Evolutionary conservation across 495 filamentous ascomycete genomes (phyloP).

Genomic region (Cenococcum geophilum): DNA sequence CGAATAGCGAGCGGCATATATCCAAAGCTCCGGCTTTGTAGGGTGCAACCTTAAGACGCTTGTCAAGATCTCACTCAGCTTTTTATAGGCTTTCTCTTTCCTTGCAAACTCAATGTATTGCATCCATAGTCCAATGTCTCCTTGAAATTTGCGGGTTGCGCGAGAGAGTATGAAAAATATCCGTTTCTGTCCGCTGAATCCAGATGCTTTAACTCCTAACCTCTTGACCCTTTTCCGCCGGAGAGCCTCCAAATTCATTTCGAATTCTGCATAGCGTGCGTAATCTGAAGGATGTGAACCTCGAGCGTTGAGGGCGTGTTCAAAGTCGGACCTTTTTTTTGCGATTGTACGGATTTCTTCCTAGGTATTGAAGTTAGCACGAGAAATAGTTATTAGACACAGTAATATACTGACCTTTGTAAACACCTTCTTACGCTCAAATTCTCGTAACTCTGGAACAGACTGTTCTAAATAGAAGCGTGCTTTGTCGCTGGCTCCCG

Average conservation of each 20-base stretch:
- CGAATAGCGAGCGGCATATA: conserved; percentile 70
- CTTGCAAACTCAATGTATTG: conserved; percentile 81
- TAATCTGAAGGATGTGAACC: conserved; percentile 71
- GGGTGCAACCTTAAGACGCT: conserved; percentile 77
- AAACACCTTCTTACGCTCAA: conserved; percentile 83
- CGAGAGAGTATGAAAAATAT: conserved; percentile 87
- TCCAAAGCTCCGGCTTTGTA: conserved; percentile 76
- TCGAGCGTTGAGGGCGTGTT: conserved; percentile 79
- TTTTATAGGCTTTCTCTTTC: conserved; percentile 69
- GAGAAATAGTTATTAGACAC: background rate
- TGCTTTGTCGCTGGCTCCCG: conserved; percentile 81
- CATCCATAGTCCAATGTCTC: conserved; percentile 79
- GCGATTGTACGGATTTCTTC: conserved; percentile 84
- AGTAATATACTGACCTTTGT: conserved; percentile 50
- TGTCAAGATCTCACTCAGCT: conserved; percentile 70
- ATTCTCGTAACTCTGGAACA: conserved; percentile 84
- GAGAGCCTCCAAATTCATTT: conserved; percentile 80
- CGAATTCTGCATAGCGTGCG: conserved; percentile 80
- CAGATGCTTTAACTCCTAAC: conserved; percentile 59
- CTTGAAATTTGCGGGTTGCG: conserved; percentile 77
- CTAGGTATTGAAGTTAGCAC: conserved; percentile 40
- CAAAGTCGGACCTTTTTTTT: conserved; percentile 84
- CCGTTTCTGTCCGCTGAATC: conserved; percentile 65
- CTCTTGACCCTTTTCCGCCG: conserved; percentile 75
- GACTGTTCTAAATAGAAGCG: conserved; percentile 89